Base-by-base conservation (phyloP, 2,329 filamentous ascomycete species). In the Trichoderma koningii region DNA sequence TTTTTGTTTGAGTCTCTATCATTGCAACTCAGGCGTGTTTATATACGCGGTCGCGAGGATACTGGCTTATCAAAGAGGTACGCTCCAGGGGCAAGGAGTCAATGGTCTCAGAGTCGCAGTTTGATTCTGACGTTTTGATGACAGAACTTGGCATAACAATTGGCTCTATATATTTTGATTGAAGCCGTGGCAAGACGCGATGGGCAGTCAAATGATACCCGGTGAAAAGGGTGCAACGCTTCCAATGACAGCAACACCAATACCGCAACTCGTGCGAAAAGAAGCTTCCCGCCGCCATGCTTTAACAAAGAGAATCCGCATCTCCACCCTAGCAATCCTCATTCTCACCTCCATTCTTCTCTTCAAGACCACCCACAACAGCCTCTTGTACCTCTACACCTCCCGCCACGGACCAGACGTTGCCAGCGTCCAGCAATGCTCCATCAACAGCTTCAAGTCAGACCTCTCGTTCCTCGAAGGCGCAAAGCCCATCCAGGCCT, bases 391-490 rank as follows among this genome's bases (percentile, higher is more conserved):
- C 3, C 17, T 60, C 34, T 51, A 34, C 23, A 30, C 19, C 23
- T 56, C 41, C 10, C 48, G 7, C 19, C 21, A 28, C 23, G 19
- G 5, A 14, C 42, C 67, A 4, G 65, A 70, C 26, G 60, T 70
- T 10, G 56, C 62, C 30, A 64, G 66, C 5, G 71, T 69, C 5
- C 71, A 72, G 50, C 67, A 73, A 73, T 89, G 86, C 71, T 80
- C 85, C 15, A 83, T 86, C 64, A 69, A 78, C 42, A 85, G 81
- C 52, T 73, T 85, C 14, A 79, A 79, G 19, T 76, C 77, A 5
- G 78, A 82, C 55, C 75, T 84, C 5, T 79, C 78, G 2, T 87
- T 87, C 67, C 75, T 87, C 2, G 75, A 83, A 14, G 68, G 71
- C 2, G 83, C 82, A 1, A 68, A 74, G 3, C 82, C 82, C 2